Evolutionary conservation across 345 rosid genomes (phyloP), one percentile per base, ranked within the genome.

Genomic region (Gossypium anomalum): DNA sequence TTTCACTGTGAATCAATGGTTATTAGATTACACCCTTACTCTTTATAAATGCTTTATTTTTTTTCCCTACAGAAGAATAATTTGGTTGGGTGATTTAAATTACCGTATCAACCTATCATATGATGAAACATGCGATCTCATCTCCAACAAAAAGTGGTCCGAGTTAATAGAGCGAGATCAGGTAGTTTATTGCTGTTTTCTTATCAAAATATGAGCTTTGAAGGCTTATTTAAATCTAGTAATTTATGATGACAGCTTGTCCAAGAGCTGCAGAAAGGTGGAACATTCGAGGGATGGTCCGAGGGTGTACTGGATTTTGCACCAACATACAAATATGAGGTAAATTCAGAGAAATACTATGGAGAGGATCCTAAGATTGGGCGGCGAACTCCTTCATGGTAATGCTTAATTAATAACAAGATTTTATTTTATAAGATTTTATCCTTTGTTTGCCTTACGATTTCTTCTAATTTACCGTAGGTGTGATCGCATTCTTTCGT

Each of bases 11-110:
- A 12, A 66, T 14, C 47, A 22, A 8, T 14, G 10, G 25, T 22
- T 43, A 11, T 41, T 20, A 1, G 58, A 68, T 11, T 19, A 25
- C 23, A 44, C 22, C 20, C 12, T 38, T 11, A 10, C 13, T 20
- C 61, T 57, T 49, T 49, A 25, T 23, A 65, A 22, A 41, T 47
- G 16, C n/a, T 12, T 75, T 11, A 53, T 75, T 20, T 62, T 77
- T 64, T 44, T 48, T 85, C 83, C 93, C 93, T 55, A 55, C 29
- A 95, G 99, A 65, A 83, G 86, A 84, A 83, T 91, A 61, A 83
- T 95, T 47, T 95, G 98, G 99, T 78, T 94, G 67, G 99, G 98
- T 34, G 98, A 94, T 83, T 84, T 94, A 75, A 94, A 94, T 78
- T 94, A 92, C 77, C 88, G 98, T n/a, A 86, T 94, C 75, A 92